A percentile compares a stretch with the other conserved stretches of the same genome.
phyloP scores from a whole-genome alignment of 305 asterid genomes.

The Rubia tinctorum region DNA sequence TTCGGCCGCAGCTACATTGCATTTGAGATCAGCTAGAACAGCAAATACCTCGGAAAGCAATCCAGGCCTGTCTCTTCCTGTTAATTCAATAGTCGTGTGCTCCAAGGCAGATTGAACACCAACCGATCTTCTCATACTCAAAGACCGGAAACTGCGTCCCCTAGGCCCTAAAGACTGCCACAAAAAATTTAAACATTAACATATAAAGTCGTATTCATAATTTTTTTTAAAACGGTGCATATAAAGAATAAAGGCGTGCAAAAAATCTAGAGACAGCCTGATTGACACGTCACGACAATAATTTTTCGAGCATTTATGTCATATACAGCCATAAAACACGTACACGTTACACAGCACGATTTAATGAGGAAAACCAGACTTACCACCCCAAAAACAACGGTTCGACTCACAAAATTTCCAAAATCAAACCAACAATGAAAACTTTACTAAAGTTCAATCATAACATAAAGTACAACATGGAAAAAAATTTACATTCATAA shows the following conservation, averaged over 20 bases:
- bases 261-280: not conserved
- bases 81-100: conserved; percentile 70
- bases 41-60: conserved; percentile 83
- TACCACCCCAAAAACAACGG: not conserved
- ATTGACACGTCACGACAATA: too few species aligned
- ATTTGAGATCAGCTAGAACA: conserved; percentile 70
- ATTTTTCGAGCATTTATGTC: too few species aligned
- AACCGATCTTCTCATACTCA: conserved; percentile 51
- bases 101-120: conserved; percentile 55
- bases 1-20: conserved; percentile 76
- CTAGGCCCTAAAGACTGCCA: conserved; percentile 58
- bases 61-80: conserved; percentile 86
- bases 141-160: conserved; percentile 42
- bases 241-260: not conserved
- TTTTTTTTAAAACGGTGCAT: not conserved
- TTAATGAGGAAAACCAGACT: not conserved
- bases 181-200: not conserved
- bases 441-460: not conserved
- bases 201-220: not conserved
- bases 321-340: too few species aligned
- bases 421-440: not conserved
- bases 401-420: not conserved
- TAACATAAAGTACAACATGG: not conserved
- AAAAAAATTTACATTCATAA: not conserved
- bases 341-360: too few species aligned